Base-by-base conservation (phyloP, 2,329 filamentous ascomycete genomes). In the Cladophialophora yegresii region DNA sequence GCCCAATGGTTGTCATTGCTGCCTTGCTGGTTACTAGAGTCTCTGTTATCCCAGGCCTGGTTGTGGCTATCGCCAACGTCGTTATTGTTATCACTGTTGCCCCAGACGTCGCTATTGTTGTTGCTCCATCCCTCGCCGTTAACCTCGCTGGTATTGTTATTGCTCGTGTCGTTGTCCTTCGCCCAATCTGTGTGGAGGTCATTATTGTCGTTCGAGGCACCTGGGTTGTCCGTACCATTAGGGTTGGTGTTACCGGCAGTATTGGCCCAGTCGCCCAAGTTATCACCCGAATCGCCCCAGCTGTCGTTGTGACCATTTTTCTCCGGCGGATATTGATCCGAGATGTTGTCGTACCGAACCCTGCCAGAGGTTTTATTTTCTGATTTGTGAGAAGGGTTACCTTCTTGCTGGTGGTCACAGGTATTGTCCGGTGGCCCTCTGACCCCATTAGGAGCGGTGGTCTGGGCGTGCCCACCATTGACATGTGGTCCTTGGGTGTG, bases 31-130 rank as follows among this genome's bases (percentile, higher is more conserved):
- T 61, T 55, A 20, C 54, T 56, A 54, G 54, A n/a, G 20, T 58
- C 20, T 26, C 63, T 33, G 33, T 55, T 53, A 26, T 62, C 51
- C 64, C 64, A 66, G 16, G 50, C 36, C 12, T 43, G 36, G 53
- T 64, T 62, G 4, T 33, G 40, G 30, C 26, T 28, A 28, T 59
- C 56, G 10, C 33, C 30, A n/a, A 12, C 10, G n/a, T 32, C 16
- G 50, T 57, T 45, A n/a, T 61, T 33, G 26, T 59, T 53, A 23
- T 58, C 56, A 45, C 49, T 58, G n/a, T 55, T 51, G 36, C 53
- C 28, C 36, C 36, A 33, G 10, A 32, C 16, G 16, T 28, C 30
- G 7, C 23, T 56, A 23, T 30, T 51, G 56, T 50, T 32, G 45
- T 58, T 50, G 23, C 13, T n/a, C 9, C 36, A 26, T 13, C 22